Evolutionary conservation across 331 rosid genomes (phyloP).

Genomic region (Stylosanthes scabra): DNA sequence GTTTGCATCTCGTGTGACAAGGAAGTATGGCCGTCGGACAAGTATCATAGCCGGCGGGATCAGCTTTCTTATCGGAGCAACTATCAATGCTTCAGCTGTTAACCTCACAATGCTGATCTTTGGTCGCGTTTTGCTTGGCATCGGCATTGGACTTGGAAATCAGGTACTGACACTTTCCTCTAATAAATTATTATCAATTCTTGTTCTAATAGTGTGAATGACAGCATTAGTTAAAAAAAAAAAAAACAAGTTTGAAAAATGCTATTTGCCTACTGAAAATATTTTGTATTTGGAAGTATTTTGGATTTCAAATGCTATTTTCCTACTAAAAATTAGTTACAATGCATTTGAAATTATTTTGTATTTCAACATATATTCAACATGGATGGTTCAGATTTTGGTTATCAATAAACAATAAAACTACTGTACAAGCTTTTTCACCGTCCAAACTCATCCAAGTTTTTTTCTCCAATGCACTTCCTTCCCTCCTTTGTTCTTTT

Average conservation of each 20-base stretch:
- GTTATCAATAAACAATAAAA: too few relatives aligned
- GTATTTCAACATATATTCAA: too few relatives aligned
- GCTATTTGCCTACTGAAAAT: too few relatives aligned
- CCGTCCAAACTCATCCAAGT: too few relatives aligned
- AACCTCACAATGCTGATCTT: slow-evolving; percentile 77
- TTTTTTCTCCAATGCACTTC: too few relatives aligned
- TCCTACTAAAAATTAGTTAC: too few relatives aligned
- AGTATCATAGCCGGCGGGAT: slow-evolving; percentile 54
- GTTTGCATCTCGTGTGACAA: slow-evolving; percentile 80
- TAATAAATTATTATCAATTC: slow-evolving; percentile 3
- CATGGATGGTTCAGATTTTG: too few relatives aligned
- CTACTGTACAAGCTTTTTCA: too few relatives aligned
- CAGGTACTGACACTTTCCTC: slow-evolving; percentile 67
- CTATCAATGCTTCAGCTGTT: slow-evolving; percentile 73
- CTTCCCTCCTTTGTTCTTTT: too few relatives aligned
- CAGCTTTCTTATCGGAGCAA: slow-evolving; percentile 71
- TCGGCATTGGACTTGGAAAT: slow-evolving; percentile 95
- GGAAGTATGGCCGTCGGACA: slow-evolving; percentile 75
- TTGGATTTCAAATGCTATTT: too few relatives aligned
- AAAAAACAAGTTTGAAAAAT: slow-evolving; percentile 25
- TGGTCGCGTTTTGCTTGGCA: slow-evolving; percentile 92
- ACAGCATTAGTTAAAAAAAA: slow-evolving; percentile 5
- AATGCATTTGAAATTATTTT: too few relatives aligned
- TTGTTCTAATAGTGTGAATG: slow-evolving; percentile 1
- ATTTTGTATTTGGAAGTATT: too few relatives aligned